Conservation (phyloP, 768 basidiomycete species). For the Phanerodontia chrysosporium region DNA sequence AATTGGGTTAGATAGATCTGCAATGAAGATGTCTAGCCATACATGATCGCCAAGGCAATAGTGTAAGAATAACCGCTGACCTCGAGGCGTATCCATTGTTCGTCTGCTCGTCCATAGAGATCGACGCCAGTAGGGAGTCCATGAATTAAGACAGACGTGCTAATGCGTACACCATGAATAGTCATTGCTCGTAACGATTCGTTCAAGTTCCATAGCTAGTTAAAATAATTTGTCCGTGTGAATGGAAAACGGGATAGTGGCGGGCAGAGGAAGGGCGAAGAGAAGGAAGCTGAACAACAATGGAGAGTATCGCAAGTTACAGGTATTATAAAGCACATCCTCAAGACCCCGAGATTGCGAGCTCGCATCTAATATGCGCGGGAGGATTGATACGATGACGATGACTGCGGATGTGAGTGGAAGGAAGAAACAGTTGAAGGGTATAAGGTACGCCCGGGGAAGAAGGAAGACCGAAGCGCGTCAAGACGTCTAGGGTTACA, state of each 20-base stretch:
- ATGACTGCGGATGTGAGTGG: background rate
- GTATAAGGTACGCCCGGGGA: constrained; percentile 4
- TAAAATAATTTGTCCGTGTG: background rate
- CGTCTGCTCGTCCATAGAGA: too few species aligned
- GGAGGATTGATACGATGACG: constrained; percentile 4
- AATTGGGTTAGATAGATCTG: too few species aligned
- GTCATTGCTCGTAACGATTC: background rate
- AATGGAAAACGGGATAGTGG: background rate
- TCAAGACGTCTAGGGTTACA: constrained; percentile 5
- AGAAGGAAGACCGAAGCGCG: background rate
- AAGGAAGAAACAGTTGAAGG: background rate
- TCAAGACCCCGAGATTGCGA: constrained; percentile 1
- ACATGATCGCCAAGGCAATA: too few species aligned
- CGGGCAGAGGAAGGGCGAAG: background rate
- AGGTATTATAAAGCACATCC: constrained; percentile 14
- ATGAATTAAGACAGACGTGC: background rate
- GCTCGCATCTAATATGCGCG: constrained; percentile 6
- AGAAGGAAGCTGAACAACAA: background rate
- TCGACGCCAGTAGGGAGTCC: too few species aligned
- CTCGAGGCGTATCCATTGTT: too few species aligned
- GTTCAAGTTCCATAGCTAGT: background rate
- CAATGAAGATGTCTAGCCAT: too few species aligned
- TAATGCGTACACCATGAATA: background rate
- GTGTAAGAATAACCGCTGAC: too few species aligned
- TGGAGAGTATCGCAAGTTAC: constrained; percentile 9